Conservation (phyloP, 1,284 basidiomycete species). For the Cryptococcus deneoformans region DNA sequence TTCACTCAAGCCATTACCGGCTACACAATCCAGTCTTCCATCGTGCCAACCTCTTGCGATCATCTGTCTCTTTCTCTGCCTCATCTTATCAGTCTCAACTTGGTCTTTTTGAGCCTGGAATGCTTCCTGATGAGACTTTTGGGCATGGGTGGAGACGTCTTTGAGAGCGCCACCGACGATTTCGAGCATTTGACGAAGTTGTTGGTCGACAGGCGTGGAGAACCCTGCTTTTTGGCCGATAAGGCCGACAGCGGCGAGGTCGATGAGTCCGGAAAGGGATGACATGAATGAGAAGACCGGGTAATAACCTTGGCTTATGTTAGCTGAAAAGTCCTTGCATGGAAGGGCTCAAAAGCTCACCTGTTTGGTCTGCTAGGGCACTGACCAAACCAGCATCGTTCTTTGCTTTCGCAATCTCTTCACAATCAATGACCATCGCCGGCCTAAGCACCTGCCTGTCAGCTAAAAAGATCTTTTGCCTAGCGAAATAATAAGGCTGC, state of each 20-base stretch:
- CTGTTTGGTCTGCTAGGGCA: conserved; percentile 73
- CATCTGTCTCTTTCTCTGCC: conserved; percentile 22
- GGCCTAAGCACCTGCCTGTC: conserved; percentile 53
- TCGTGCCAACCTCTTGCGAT: conserved; percentile 69
- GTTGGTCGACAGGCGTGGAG: conserved; percentile 75
- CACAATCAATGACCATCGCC: conserved; percentile 75
- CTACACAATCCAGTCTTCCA: conserved; percentile 70
- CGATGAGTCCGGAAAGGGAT: conserved; percentile 80
- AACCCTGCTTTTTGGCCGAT: conserved; percentile 98
- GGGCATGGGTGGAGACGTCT: conserved; percentile 52
- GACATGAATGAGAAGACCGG: conserved; percentile 87
- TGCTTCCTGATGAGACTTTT: conserved; percentile 50
- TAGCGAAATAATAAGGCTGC: not conserved
- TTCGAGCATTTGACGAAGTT: conserved; percentile 81
- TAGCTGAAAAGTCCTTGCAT: not conserved
- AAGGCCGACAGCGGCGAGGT: conserved; percentile 86
- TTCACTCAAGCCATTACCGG: conserved; percentile 81
- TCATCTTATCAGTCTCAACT: conserved; percentile 20
- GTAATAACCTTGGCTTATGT: conserved; percentile 58
- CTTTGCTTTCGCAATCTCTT: conserved; percentile 65
- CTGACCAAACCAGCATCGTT: conserved; percentile 70
- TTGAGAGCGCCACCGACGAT: conserved; percentile 72
- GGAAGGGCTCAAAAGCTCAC: conserved; percentile 36
- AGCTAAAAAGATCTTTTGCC: not conserved
- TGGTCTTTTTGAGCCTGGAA: conserved; percentile 24